Evolutionary conservation across 2,329 filamentous ascomycete genomes (phyloP).

Genomic region (Biscogniauxia sp.): DNA sequence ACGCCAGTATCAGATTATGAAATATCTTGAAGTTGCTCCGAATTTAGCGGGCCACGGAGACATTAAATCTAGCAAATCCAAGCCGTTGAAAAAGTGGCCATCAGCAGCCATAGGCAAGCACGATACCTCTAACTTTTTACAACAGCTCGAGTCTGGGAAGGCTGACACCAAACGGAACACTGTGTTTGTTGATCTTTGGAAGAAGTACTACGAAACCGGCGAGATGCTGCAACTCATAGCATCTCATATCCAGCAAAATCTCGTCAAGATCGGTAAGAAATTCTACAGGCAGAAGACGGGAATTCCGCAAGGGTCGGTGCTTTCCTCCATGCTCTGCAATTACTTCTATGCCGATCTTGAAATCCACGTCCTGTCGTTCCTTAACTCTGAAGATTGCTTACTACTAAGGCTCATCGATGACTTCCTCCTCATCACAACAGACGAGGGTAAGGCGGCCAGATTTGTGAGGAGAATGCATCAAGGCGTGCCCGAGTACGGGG

Average conservation of each 20-base stretch:
- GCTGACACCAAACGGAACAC: slow-evolving; percentile 58
- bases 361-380: slow-evolving; percentile 63
- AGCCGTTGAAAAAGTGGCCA: slow-evolving; percentile 49
- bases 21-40: slow-evolving; percentile 65
- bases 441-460: slow-evolving; percentile 60
- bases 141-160: slow-evolving; percentile 41
- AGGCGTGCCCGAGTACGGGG: slow-evolving; percentile 77
- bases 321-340: slow-evolving; percentile 87
- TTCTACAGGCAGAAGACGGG: slow-evolving; percentile 84
- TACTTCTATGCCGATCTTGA: slow-evolving; percentile 95
- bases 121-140: slow-evolving; percentile 44
- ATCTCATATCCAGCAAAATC: slow-evolving; percentile 79
- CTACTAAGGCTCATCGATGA: slow-evolving; percentile 87
- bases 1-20: slow-evolving; percentile 66
- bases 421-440: slow-evolving; percentile 81
- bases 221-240: slow-evolving; percentile 67
- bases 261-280: slow-evolving; percentile 85
- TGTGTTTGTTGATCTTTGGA: slow-evolving; percentile 71
- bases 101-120: slow-evolving; percentile 45
- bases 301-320: slow-evolving; percentile 88
- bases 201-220: slow-evolving; percentile 54
- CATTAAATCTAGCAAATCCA: slow-evolving; percentile 29
- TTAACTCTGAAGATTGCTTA: slow-evolving; percentile 57
- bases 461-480: slow-evolving; percentile 81
- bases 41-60: slow-evolving; percentile 39